phyloP scores from a whole-genome alignment of 192 early-diverging fungal species.

The Physocladia obscura region DNA sequence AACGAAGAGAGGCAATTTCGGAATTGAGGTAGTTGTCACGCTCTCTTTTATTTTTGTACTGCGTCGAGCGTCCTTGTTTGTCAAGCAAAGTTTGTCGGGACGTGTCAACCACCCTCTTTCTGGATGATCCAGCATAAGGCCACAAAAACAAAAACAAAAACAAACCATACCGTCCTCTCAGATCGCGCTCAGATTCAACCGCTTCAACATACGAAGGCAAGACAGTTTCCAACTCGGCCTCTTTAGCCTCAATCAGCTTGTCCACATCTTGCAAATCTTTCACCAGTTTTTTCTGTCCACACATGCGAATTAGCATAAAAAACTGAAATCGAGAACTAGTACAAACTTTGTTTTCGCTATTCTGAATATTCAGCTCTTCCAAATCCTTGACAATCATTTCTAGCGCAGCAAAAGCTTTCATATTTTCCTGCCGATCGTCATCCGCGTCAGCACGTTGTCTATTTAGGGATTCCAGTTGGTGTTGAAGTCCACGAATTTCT shows the following conservation, averaged over 20 bases:
- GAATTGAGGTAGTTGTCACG: constrained; percentile 76
- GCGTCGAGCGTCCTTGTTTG: constrained; percentile 81
- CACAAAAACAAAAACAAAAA: neutral
- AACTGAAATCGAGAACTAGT: neutral
- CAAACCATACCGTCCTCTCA: constrained; percentile 66
- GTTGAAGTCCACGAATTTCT: constrained; percentile 56
- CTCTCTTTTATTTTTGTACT: constrained; percentile 70
- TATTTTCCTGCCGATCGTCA: constrained; percentile 72
- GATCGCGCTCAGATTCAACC: constrained; percentile 52
- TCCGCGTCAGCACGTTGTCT: constrained; percentile 71
- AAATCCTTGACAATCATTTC: constrained; percentile 80
- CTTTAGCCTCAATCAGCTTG: constrained; percentile 58
- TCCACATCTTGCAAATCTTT: constrained; percentile 47
- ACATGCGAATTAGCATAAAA: neutral
- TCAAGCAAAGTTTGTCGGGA: constrained; percentile 76
- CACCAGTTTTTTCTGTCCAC: constrained; percentile 14
- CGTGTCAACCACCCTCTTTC: constrained; percentile 62
- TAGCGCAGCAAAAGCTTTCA: constrained; percentile 74
- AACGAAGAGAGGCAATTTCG: constrained; percentile 69
- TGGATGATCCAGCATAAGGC: constrained; percentile 20
- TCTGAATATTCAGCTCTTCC: constrained; percentile 53
- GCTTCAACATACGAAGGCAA: constrained; percentile 67
- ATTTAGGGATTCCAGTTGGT: constrained; percentile 64
- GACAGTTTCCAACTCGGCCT: constrained; percentile 64
- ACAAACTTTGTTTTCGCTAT: constrained; percentile 17